Conservation (phyloP, 495 filamentous ascomycete species). For the Talaromyces borbonicus region DNA sequence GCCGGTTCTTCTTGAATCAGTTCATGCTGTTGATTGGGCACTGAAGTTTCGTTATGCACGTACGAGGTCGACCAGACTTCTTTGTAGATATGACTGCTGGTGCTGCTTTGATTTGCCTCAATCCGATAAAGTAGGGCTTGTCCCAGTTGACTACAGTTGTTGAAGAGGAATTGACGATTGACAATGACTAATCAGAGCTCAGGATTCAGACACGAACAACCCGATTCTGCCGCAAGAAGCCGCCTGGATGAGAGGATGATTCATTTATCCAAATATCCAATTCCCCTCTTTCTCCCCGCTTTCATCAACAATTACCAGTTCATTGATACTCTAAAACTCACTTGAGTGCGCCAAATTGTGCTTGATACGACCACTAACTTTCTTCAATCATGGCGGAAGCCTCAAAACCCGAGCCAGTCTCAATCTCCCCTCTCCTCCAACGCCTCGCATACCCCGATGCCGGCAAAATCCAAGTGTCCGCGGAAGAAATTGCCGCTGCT, state of each 20-base stretch:
- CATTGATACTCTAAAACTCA: too few relatives aligned
- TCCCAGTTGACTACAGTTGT: too few relatives aligned
- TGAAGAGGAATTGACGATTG: too few relatives aligned
- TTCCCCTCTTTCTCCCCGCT: too few relatives aligned
- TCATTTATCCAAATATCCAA: background rate
- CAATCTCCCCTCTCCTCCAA: conserved; percentile 74
- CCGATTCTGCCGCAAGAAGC: background rate
- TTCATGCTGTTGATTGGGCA: too few relatives aligned
- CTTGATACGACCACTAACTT: background rate
- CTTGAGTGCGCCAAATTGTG: background rate
- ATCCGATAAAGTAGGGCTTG: too few relatives aligned
- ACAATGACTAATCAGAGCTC: background rate
- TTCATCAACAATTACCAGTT: too few relatives aligned
- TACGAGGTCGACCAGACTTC: too few relatives aligned
- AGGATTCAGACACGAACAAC: background rate
- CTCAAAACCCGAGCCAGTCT: conserved; percentile 37
- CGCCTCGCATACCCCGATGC: conserved; percentile 62
- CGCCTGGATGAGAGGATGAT: background rate
- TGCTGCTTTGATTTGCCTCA: too few relatives aligned
- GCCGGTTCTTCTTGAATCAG: too few relatives aligned
- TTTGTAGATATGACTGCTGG: too few relatives aligned
- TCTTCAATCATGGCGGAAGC: conserved; percentile 7
- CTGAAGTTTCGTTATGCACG: too few relatives aligned
- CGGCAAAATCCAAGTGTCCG: conserved; percentile 43
- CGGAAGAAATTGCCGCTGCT: conserved; percentile 76